These are phyloP conservation scores for Euclidium syriacum DNA, from an alignment of 345 rosid species.

Conservation along the genomic window DNA sequence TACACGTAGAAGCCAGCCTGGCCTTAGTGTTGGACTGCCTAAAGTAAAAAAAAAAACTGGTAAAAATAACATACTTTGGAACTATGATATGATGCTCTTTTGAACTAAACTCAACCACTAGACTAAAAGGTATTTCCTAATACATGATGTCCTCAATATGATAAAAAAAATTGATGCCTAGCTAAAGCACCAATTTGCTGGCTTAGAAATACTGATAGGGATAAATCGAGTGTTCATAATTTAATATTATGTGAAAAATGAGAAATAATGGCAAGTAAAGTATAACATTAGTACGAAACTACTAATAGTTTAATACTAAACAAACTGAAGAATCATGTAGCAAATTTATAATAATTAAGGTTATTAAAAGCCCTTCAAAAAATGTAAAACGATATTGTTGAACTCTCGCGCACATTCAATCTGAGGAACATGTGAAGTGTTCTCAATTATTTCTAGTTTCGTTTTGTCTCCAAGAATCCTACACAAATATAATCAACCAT, in stretches of 20 bases:
- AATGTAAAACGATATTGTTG: constrained; percentile 44
- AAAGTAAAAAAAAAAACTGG: too few relatives aligned
- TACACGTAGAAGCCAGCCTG: too few relatives aligned
- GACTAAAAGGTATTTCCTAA: too few relatives aligned
- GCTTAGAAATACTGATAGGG: too few relatives aligned
- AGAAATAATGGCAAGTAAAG: not conserved
- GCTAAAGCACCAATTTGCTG: too few relatives aligned
- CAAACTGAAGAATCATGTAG: constrained; percentile 11
- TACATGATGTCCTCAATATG: too few relatives aligned
- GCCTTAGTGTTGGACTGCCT: too few relatives aligned
- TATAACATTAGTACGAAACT: not conserved
- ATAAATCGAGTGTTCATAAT: too few relatives aligned
- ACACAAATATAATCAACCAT: constrained; percentile 12
- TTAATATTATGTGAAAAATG: not conserved
- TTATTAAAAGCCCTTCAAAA: constrained; percentile 33
- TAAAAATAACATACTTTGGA: too few relatives aligned
- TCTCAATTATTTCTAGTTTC: constrained; percentile 51
- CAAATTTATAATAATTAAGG: not conserved
- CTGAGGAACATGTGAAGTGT: constrained; percentile 80
- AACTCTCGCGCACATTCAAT: constrained; percentile 50
- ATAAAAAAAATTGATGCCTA: too few relatives aligned
- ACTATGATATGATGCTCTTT: too few relatives aligned
- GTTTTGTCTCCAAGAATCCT: constrained; percentile 71
- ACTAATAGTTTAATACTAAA: not conserved
- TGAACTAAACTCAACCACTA: too few relatives aligned